These are phyloP conservation scores for Zea mays DNA, from an alignment of 176 grass and related monocot genomes.

Conservation along the genomic window DNA sequence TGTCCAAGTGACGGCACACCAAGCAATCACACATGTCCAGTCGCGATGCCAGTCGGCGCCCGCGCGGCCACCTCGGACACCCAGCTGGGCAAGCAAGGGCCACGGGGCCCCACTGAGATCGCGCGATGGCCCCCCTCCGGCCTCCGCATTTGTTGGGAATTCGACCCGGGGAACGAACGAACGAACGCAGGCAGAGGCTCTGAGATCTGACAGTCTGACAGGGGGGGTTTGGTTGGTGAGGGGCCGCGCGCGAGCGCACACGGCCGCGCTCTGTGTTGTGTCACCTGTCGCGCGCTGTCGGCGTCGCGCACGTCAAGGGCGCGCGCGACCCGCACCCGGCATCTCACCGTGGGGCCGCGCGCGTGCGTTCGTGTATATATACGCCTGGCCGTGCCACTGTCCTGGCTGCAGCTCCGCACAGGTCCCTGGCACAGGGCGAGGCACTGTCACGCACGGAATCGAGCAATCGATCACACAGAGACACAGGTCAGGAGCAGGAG, in stretches of 20 bases:
- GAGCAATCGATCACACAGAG: no score
- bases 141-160: neutral
- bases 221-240: conserved; percentile 49
- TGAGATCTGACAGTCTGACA: neutral
- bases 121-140: no score
- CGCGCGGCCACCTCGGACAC: neutral
- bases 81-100: neutral
- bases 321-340: neutral
- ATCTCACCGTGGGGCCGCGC: neutral
- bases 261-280: neutral
- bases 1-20: neutral
- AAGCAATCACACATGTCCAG: conserved; percentile 22
- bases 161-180: neutral
- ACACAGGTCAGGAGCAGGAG: no score
- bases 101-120: no score
- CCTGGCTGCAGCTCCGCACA: conserved; percentile 27
- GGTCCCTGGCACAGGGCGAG: neutral
- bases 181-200: no score
- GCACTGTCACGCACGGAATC: no score
- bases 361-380: conserved; percentile 29
- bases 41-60: neutral
- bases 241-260: neutral
- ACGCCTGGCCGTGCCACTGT: conserved; percentile 2
- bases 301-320: conserved; percentile 16
- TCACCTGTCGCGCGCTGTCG: conserved; percentile 27